Percentiles rank a stretch among this genome's conserved stretches.
Evolutionary conservation across 129 eudicot species (phyloP).

Genomic region (Ambrosia artemisiifolia): DNA sequence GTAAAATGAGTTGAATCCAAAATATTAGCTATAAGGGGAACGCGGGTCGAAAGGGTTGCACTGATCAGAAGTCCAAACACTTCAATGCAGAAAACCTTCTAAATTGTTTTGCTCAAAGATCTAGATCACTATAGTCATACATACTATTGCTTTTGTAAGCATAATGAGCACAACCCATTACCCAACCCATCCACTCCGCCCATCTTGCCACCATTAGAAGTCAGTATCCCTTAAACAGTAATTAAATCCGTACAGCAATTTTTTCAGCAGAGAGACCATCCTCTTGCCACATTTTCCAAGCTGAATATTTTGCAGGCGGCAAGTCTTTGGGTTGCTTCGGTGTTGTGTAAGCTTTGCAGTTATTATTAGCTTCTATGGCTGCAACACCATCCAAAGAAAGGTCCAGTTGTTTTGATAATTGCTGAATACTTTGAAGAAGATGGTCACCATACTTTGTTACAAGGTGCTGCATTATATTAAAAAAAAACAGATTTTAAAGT

Average conservation of each 20-base stretch:
- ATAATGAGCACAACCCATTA: background rate
- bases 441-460: slow-evolving; percentile 62
- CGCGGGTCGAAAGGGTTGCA: background rate
- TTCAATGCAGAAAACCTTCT: background rate
- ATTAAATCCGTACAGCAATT: slow-evolving; percentile 57
- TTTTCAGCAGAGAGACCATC: slow-evolving; percentile 60
- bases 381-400: slow-evolving; percentile 63
- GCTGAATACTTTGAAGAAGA: slow-evolving; percentile 51
- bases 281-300: slow-evolving; percentile 93
- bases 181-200: background rate
- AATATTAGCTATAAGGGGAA: background rate
- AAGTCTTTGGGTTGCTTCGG: slow-evolving; percentile 43
- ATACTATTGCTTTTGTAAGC: background rate
- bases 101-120: background rate
- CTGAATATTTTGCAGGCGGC: slow-evolving; percentile 68
- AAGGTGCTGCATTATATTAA: slow-evolving; percentile 62
- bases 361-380: slow-evolving; percentile 36
- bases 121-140: background rate
- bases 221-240: background rate
- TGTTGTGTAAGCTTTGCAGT: slow-evolving; percentile 33
- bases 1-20: background rate
- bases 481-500: slow-evolving; percentile 1
- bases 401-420: slow-evolving; percentile 46
- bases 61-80: background rate
- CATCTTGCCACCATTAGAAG: slow-evolving; percentile 10